Percentiles rank a stretch among this genome's conserved stretches.
Evolutionary conservation across 768 basidiomycete species (phyloP).

Genomic region (Lactarius indigo): DNA sequence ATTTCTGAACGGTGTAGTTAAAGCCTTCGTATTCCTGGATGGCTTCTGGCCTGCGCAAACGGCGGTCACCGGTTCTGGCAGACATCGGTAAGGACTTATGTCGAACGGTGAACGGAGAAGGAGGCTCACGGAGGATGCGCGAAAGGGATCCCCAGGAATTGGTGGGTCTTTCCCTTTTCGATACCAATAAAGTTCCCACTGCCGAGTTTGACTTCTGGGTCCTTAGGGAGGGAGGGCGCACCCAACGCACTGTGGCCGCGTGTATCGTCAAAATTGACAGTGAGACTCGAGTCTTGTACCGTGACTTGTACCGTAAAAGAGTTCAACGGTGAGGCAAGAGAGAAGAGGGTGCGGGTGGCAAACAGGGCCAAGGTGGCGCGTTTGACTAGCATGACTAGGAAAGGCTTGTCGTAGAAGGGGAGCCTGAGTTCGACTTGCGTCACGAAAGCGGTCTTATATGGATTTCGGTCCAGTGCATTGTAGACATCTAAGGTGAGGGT

Average conservation of each 20-base stretch:
- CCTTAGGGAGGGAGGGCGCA: background rate
- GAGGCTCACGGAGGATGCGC: conserved; percentile 37
- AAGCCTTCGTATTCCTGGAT: conserved; percentile 19
- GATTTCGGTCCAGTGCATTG: background rate
- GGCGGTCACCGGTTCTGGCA: conserved; percentile 34
- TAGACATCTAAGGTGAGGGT: background rate
- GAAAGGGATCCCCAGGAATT: conserved; percentile 42
- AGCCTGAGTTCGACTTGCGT: too few species aligned
- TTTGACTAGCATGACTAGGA: conserved; percentile 7
- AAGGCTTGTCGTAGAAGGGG: background rate
- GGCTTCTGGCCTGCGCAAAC: conserved; percentile 36
- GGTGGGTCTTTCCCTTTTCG: conserved; percentile 27
- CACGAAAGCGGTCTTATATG: background rate
- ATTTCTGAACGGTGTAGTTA: conserved; percentile 19
- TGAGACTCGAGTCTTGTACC: background rate
- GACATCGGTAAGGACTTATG: too few species aligned
- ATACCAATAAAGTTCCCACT: conserved; percentile 32
- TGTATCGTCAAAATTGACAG: background rate
- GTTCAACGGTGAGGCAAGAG: conserved; percentile 8
- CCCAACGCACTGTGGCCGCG: background rate
- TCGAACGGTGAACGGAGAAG: background rate
- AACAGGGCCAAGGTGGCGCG: conserved; percentile 11
- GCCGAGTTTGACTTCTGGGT: conserved; percentile 30
- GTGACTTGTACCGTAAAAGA: background rate
- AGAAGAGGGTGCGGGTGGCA: conserved; percentile 8